phyloP scores from a whole-genome alignment of 306 rosid genomes.

The Lablab purpureus region DNA sequence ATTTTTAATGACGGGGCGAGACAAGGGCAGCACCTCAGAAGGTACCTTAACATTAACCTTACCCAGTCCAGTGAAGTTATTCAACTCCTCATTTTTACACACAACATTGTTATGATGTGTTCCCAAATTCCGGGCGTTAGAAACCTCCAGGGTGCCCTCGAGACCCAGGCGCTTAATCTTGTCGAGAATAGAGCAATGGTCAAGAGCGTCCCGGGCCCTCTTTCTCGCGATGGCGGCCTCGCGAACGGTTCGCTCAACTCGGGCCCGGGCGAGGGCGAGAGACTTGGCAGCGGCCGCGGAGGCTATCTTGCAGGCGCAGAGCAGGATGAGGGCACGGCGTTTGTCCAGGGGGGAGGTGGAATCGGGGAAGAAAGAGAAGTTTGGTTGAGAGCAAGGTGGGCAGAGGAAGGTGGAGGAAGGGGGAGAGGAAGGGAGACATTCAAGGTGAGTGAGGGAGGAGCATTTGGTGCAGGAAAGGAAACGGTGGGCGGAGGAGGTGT shows the following conservation, averaged over 20 bases:
- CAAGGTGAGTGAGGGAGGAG: conserved; percentile 75
- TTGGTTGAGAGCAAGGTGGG: conserved; percentile 68
- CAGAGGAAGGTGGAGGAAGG: conserved; percentile 57
- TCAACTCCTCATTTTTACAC: conserved; percentile 26
- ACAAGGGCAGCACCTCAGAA: not conserved
- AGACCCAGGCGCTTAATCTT: conserved; percentile 41
- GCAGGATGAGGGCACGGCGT: conserved; percentile 51
- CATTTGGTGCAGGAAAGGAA: conserved; percentile 67
- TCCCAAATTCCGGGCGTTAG: conserved; percentile 45
- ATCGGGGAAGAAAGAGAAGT: conserved; percentile 64
- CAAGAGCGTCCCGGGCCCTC: conserved; percentile 69
- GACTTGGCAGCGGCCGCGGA: conserved; percentile 54
- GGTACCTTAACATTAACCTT: not conserved
- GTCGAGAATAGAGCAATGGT: conserved; percentile 44
- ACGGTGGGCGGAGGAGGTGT: conserved; percentile 47
- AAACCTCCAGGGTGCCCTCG: conserved; percentile 35
- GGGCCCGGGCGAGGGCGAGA: conserved; percentile 40
- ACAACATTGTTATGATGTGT: not conserved
- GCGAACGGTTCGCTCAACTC: conserved; percentile 60
- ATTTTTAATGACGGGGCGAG: conserved; percentile 22
- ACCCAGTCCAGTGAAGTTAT: not conserved
- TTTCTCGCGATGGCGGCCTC: conserved; percentile 69
- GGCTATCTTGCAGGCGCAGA: conserved; percentile 77
- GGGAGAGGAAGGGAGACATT: conserved; percentile 60
- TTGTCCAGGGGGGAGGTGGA: conserved; percentile 50